Evolutionary conservation across 176 grass and related monocot genomes (phyloP).

Genomic region (Aegilops sharonensis): DNA sequence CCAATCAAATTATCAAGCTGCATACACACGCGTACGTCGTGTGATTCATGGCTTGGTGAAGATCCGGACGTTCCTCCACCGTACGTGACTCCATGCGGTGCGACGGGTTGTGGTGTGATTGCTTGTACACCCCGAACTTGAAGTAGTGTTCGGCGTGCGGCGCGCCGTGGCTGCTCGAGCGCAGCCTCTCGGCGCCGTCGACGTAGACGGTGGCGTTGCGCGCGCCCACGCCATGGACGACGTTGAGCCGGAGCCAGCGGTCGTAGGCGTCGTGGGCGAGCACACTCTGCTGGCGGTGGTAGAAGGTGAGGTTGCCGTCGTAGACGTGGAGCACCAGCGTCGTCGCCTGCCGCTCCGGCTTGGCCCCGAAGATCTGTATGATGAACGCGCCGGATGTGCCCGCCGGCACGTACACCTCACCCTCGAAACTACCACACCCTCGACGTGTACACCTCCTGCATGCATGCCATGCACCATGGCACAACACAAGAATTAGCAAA

Average conservation of each 20-base stretch:
- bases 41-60: not conserved
- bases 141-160: not conserved
- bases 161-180: not conserved
- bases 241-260: constrained; percentile 33
- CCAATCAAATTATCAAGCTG: not conserved
- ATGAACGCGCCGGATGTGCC: constrained; percentile 36
- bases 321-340: constrained; percentile 55
- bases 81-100: not conserved
- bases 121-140: constrained; percentile 40
- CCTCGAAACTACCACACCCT: constrained; percentile 56
- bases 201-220: not conserved
- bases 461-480: not conserved
- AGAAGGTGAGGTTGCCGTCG: constrained; percentile 16
- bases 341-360: constrained; percentile 13
- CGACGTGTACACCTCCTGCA: constrained; percentile 7
- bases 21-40: too few species aligned
- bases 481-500: not conserved
- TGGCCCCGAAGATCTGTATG: constrained; percentile 43
- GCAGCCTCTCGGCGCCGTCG: not conserved
- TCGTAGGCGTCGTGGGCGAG: not conserved
- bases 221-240: constrained; percentile 17
- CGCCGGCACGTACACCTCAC: constrained; percentile 29
- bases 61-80: constrained; percentile 12
- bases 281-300: not conserved
- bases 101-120: not conserved